Percentiles rank a stretch among this genome's conserved stretches.
Evolutionary conservation across 2,329 filamentous ascomycete genomes (phyloP).

Genomic region (Aspergillus alliaceus): DNA sequence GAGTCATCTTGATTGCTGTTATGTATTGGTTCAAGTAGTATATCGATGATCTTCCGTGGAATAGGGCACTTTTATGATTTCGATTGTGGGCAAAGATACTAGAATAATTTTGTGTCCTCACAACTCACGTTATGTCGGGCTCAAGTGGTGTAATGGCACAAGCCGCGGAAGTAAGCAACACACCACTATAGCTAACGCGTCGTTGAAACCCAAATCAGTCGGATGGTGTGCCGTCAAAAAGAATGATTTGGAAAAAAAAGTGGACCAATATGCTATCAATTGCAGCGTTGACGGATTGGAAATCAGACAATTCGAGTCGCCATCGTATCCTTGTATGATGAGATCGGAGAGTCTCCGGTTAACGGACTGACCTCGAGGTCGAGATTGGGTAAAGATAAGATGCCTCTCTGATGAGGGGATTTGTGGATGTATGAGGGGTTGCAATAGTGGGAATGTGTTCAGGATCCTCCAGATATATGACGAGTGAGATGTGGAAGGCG

Average conservation of each 20-base stretch:
- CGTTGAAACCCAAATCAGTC: not conserved
- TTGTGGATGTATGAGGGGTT: slow-evolving; percentile 6
- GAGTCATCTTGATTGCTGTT: slow-evolving; percentile 18
- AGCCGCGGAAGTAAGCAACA: not conserved
- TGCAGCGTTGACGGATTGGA: not conserved
- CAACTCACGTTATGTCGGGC: slow-evolving; percentile 7
- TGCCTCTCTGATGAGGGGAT: not conserved
- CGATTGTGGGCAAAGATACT: not conserved
- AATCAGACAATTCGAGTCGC: slow-evolving; percentile 13
- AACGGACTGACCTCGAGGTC: not conserved
- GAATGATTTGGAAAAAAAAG: too few species aligned
- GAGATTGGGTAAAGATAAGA: slow-evolving; percentile 9
- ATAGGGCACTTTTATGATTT: not conserved
- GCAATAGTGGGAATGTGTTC: not conserved
- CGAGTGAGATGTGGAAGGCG: slow-evolving; percentile 21
- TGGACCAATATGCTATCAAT: not conserved
- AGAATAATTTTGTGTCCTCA: not conserved
- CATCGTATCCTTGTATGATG: slow-evolving; percentile 27
- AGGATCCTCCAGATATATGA: not conserved
- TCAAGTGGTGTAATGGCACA: slow-evolving; percentile 8
- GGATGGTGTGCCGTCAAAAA: not conserved
- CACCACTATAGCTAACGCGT: not conserved
- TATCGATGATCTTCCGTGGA: not conserved
- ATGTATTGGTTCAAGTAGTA: not conserved
- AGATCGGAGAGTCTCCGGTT: slow-evolving; percentile 5